Evolutionary conservation across 495 filamentous ascomycete genomes (phyloP).

Genomic region (Peziza echinospora): DNA sequence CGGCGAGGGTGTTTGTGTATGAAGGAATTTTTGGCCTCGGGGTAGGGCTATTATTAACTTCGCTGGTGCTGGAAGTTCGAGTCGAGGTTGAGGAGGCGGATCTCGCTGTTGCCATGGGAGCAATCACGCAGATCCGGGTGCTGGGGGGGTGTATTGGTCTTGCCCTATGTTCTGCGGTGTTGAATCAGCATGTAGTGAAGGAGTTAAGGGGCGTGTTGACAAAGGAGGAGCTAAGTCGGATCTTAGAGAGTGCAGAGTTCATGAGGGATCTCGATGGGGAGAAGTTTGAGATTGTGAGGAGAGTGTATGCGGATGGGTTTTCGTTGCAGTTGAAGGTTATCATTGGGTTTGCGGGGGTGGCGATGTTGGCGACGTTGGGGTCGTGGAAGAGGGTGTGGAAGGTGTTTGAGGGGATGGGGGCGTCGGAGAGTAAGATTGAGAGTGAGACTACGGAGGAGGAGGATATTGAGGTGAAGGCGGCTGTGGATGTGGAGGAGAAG

Average conservation of each 20-base stretch:
- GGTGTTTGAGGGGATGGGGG: background rate
- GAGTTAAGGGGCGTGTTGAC: background rate
- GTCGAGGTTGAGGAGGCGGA: constrained; percentile 29
- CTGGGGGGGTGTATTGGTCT: constrained; percentile 37
- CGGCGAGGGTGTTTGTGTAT: constrained; percentile 27
- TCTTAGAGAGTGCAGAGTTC: background rate
- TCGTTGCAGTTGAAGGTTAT: background rate
- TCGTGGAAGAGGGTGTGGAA: constrained; percentile 1
- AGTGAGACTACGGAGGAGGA: too few species aligned
- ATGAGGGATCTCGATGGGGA: background rate
- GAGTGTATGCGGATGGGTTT: background rate
- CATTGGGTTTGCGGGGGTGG: constrained; percentile 1
- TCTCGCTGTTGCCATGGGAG: constrained; percentile 32
- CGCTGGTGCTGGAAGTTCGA: constrained; percentile 29
- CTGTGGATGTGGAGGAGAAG: too few species aligned
- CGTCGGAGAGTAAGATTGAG: too few species aligned
- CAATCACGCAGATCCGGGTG: constrained; percentile 33
- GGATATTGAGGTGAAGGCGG: too few species aligned
- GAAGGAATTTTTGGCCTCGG: constrained; percentile 34
- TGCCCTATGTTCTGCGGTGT: constrained; percentile 25
- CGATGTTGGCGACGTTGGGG: background rate
- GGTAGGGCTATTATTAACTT: constrained; percentile 28
- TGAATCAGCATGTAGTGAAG: constrained; percentile 17
- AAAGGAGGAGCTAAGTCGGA: background rate
- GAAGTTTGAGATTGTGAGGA: background rate